Conservation (phyloP, 2,329 filamentous ascomycete species). For the Sclerotinia sclerotiorum region DNA sequence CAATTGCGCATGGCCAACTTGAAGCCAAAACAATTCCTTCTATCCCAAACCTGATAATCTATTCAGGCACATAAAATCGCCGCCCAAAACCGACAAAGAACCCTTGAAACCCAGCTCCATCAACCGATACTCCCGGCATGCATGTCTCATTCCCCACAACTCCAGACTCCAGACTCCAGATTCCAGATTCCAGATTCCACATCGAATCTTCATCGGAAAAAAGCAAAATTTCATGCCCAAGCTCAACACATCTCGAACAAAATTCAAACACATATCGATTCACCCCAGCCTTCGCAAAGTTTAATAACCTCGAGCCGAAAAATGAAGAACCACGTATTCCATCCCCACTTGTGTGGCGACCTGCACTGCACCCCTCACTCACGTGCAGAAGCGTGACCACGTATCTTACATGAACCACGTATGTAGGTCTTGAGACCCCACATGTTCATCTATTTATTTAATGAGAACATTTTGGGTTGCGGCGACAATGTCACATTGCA, state of each 20-base stretch:
- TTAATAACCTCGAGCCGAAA: neutral
- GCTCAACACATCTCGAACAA: neutral
- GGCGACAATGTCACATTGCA: too few species aligned
- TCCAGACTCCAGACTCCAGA: neutral
- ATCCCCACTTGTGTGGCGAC: neutral
- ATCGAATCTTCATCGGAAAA: neutral
- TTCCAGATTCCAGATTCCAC: neutral
- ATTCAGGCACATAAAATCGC: neutral
- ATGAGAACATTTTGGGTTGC: neutral
- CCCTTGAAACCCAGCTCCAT: neutral
- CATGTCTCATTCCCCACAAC: constrained; percentile 10
- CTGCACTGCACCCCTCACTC: constrained; percentile 4
- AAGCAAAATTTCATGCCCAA: constrained; percentile 8
- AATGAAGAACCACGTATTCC: constrained; percentile 3
- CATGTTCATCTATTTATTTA: constrained; percentile 10
- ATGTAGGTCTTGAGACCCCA: constrained; percentile 2
- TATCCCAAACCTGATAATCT: neutral
- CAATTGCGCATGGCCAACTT: neutral
- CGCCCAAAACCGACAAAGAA: neutral
- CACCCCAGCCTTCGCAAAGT: neutral
- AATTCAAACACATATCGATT: neutral
- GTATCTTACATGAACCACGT: constrained; percentile 7
- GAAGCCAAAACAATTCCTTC: neutral
- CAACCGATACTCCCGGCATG: neutral
- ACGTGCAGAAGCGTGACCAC: constrained; percentile 13